Percentiles rank a stretch among this genome's conserved stretches.
phyloP scores from a whole-genome alignment of 352 stramenopile species.

The Peronospora belbahrii region DNA sequence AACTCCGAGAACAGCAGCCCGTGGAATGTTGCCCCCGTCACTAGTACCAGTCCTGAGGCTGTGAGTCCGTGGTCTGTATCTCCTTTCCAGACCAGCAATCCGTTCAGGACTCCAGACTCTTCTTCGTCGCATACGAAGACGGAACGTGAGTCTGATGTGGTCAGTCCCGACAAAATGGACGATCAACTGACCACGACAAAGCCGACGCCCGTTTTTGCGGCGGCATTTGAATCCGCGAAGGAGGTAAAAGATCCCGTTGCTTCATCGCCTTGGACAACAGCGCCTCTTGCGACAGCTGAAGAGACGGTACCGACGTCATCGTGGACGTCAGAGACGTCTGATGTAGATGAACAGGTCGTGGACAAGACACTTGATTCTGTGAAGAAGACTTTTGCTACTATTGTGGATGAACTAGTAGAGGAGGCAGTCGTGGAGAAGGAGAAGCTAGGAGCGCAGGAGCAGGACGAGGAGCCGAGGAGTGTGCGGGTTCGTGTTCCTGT shows the following conservation, averaged over 20 bases:
- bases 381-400: neutral
- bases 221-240: constrained; percentile 15
- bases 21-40: constrained; percentile 44
- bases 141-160: constrained; percentile 30
- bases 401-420: constrained; percentile 7
- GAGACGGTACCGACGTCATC: constrained; percentile 9
- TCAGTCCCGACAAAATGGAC: constrained; percentile 23
- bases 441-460: neutral
- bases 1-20: constrained; percentile 33
- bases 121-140: constrained; percentile 9
- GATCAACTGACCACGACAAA: constrained; percentile 14
- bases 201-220: constrained; percentile 1
- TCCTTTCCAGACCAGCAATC: constrained; percentile 36
- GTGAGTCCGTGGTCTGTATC: constrained; percentile 34
- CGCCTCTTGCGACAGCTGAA: constrained; percentile 3
- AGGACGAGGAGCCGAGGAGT: constrained; percentile 3
- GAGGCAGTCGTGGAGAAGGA: neutral
- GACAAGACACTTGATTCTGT: neutral
- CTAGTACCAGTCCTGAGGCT: constrained; percentile 17
- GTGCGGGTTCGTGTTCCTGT: constrained; percentile 1
- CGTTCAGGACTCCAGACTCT: constrained; percentile 19
- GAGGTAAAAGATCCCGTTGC: constrained; percentile 2
- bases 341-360: constrained; percentile 1
- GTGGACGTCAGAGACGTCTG: constrained; percentile 8
- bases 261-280: constrained; percentile 14